Base-by-base conservation (phyloP, 108 stramenopile genomes). In the Stephanodiscus triporus region DNA sequence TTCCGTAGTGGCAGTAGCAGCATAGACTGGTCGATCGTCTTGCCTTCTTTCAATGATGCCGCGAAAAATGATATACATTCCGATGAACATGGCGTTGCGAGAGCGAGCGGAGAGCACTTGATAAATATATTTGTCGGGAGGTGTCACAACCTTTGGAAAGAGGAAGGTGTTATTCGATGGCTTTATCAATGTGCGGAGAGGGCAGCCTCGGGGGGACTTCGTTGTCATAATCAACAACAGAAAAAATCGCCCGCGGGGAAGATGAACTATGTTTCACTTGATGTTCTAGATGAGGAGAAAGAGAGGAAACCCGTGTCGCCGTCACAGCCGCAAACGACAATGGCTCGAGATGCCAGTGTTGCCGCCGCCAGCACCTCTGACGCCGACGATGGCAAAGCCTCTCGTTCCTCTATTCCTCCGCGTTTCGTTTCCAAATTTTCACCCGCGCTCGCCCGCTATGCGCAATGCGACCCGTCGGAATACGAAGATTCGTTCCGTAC, bases 381-480 rank as follows among this genome's bases (percentile, higher is more conserved):
- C 22, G 16, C 2, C 45, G 56, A 37, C 32, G 58, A 34, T 59
- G 16, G 34, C 48, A 53, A 53, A 50, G 2, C 0, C 10, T 0
- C 59, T 19, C 42, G 5, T 11, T 47, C 11, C 22, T 16, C 38
- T 20, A 34, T 6, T 9, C 13, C 9, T 32, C n/a, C 51, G 45
- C 53, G 11, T 30, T 60, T 73, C 17, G 29, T 24, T 27, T 69
- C 73, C 30, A 81, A 73, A 19, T 63, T 60, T 37, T 64, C 76
- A n/a, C 81, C 84, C 20, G 87, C 91, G 0, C 68, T 92, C 11
- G 76, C 77, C 36, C 86, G 90, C 23, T 95, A 92, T 72, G 77
- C 77, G 6, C 47, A 66, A n/a, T 76, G 76, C 58, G 85, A 91
- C 66, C 87, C 89, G 14, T 63, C 70, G 4, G 86, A 92, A 26